phyloP scores from a whole-genome alignment of 805 yeast genomes.

The Huiozyma naganishii region DNA sequence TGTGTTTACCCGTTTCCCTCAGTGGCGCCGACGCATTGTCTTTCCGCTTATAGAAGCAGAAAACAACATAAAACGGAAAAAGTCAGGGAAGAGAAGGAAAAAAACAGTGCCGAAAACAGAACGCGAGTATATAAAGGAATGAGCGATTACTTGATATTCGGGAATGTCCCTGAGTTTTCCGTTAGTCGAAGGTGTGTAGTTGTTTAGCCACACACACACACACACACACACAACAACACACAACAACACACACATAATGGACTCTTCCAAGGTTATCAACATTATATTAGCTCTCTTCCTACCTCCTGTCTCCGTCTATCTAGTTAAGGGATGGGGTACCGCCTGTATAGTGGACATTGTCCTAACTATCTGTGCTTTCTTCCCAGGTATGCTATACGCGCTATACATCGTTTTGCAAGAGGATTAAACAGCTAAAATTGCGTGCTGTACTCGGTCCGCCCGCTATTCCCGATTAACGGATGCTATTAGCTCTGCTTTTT shows the following conservation, averaged over 20 bases:
- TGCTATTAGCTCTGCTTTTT: neutral
- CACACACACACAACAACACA: neutral
- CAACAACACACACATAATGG: conserved; percentile 11
- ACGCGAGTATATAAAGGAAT: too few species aligned
- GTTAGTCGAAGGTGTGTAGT: too few species aligned
- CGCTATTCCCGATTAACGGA: neutral
- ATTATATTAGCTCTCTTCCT: conserved; percentile 42
- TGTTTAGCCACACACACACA: too few species aligned
- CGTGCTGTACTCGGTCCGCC: neutral
- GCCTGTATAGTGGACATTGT: conserved; percentile 56
- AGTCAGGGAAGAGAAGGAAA: too few species aligned
- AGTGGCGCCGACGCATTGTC: too few species aligned
- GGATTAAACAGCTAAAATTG: neutral
- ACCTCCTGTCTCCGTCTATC: conserved; percentile 70
- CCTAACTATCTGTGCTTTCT: conserved; percentile 36
- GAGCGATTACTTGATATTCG: too few species aligned
- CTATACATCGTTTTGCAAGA: conserved; percentile 41
- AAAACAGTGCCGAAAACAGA: too few species aligned
- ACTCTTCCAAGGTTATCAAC: conserved; percentile 29
- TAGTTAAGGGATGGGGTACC: conserved; percentile 54
- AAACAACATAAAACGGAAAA: too few species aligned
- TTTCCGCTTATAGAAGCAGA: too few species aligned
- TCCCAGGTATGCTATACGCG: conserved; percentile 78
- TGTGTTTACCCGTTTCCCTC: too few species aligned
- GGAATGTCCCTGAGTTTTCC: too few species aligned